Evolutionary conservation across 1,284 basidiomycete genomes (phyloP).

Genomic region (Malassezia japonica): DNA sequence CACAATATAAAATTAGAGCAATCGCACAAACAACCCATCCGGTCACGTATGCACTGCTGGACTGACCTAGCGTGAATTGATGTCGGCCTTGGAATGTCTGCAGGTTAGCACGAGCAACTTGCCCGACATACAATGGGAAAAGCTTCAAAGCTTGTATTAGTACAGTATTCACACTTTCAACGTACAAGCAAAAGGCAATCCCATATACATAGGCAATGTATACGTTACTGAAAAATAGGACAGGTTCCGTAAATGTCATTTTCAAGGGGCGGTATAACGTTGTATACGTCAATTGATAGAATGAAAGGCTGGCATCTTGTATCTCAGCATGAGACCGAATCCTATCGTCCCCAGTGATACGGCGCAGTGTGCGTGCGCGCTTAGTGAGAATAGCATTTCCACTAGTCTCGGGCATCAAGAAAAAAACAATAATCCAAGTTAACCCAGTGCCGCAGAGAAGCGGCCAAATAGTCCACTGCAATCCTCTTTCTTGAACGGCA

Average conservation of each 20-base stretch:
- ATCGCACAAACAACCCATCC: constrained; percentile 16
- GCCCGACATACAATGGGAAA: constrained; percentile 13
- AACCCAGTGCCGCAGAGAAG: constrained; percentile 41
- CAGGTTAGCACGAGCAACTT: not conserved
- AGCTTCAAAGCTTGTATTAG: constrained; percentile 15
- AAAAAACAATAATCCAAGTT: constrained; percentile 21
- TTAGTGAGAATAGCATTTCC: constrained; percentile 16
- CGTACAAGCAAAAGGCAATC: constrained; percentile 8
- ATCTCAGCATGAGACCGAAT: constrained; percentile 15
- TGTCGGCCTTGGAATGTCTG: constrained; percentile 16
- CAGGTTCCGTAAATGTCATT: constrained; percentile 21
- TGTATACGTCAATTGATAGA: constrained; percentile 18
- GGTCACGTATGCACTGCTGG: constrained; percentile 19
- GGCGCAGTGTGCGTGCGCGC: constrained; percentile 14
- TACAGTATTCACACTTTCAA: not conserved
- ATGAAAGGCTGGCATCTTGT: not conserved
- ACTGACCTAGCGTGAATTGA: constrained; percentile 18
- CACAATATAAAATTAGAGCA: constrained; percentile 11
- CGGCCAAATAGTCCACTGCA: constrained; percentile 44
- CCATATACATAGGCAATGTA: constrained; percentile 21
- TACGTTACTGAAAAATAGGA: constrained; percentile 17
- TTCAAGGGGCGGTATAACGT: constrained; percentile 19
- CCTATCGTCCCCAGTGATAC: constrained; percentile 6
- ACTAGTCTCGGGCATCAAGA: constrained; percentile 21
- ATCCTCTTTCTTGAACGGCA: constrained; percentile 33